Percentiles rank a stretch among this genome's conserved stretches.
These are phyloP conservation scores for Thymus mandschuricus DNA, from an alignment of 257 asterid species.

Conservation along the genomic window DNA sequence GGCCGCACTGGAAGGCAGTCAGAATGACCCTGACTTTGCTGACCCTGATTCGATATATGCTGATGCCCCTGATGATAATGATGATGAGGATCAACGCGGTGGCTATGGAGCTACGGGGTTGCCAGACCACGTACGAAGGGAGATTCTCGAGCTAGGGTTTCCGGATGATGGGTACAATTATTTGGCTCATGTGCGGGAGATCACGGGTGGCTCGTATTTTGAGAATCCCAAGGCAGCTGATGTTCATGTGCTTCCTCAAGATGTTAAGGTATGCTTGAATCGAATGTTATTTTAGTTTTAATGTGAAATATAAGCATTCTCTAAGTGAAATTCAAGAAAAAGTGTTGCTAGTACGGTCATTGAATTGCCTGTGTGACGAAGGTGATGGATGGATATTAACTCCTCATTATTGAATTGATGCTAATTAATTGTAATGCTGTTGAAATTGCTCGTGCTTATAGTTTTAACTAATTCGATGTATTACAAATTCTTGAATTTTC, in stretches of 20 bases:
- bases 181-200: constrained; percentile 77
- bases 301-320: neutral
- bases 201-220: constrained; percentile 90
- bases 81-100: constrained; percentile 26
- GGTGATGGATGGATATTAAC: neutral
- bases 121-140: constrained; percentile 76
- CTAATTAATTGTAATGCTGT: constrained; percentile 2
- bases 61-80: constrained; percentile 66
- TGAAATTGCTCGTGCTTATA: neutral
- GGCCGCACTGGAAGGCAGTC: constrained; percentile 35
- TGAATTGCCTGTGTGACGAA: neutral
- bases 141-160: constrained; percentile 88
- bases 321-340: neutral
- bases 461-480: neutral
- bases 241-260: constrained; percentile 55
- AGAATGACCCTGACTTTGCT: constrained; percentile 22
- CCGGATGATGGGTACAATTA: constrained; percentile 97
- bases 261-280: constrained; percentile 68
- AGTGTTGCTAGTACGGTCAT: neutral
- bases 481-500: constrained; percentile 16
- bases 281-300: neutral
- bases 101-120: constrained; percentile 34
- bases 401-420: constrained; percentile 6
- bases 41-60: constrained; percentile 54
- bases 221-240: constrained; percentile 69